Percentiles rank a stretch among this genome's conserved stretches.
Conservation (phyloP, 352 stramenopile genomes). For the Hyaloperonospora brassicae region DNA sequence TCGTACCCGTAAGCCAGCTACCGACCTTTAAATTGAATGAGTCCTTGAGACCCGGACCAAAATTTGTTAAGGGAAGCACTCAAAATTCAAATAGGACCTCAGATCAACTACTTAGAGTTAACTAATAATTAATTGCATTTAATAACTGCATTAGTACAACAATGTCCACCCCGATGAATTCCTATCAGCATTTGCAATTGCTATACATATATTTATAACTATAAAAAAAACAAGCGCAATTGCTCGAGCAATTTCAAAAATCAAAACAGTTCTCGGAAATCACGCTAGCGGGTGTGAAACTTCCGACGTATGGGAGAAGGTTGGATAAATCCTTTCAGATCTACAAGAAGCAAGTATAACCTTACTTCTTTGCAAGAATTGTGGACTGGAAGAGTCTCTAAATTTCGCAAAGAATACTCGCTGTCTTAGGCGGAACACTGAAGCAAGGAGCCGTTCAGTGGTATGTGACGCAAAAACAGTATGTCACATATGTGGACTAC, state of each 20-base stretch:
- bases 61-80: constrained; percentile 1
- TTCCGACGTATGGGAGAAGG: no score
- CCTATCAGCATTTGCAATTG: constrained; percentile 2
- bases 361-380: no score
- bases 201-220: not conserved
- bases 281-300: no score
- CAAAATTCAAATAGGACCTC: not conserved
- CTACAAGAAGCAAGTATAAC: no score
- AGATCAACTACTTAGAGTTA: not conserved
- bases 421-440: no score
- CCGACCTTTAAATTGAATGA: not conserved
- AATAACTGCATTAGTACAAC: constrained; percentile 1
- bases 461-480: no score
- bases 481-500: no score
- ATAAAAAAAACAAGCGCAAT: constrained; percentile 2
- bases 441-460: no score
- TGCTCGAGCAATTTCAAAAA: not conserved
- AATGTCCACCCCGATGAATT: constrained; percentile 1
- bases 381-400: no score
- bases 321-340: no score
- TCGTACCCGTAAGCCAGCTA: no score
- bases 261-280: not conserved
- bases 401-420: no score
- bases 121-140: constrained; percentile 5
- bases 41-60: not conserved